These are phyloP conservation scores for Pythium dissotocum DNA, from an alignment of 352 stramenopile species.

Conservation along the genomic window DNA sequence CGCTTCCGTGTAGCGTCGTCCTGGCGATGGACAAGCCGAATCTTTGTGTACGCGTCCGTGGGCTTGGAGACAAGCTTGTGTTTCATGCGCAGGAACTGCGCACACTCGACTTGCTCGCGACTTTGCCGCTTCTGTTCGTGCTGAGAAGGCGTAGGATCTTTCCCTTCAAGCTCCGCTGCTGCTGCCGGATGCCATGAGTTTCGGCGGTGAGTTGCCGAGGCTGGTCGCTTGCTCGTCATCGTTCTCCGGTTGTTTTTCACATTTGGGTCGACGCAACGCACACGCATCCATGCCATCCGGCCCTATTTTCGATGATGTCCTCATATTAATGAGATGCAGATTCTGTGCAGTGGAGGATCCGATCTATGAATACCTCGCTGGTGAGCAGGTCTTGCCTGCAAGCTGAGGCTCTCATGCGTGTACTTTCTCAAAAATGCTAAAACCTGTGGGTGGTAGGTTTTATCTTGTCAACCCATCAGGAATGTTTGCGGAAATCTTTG, in stretches of 20 bases:
- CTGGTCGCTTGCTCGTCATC: constrained; percentile 1
- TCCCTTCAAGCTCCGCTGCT: background rate
- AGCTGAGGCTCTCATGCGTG: background rate
- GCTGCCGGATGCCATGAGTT: background rate
- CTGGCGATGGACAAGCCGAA: constrained; percentile 46
- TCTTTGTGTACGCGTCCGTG: constrained; percentile 45
- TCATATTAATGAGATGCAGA: too few species aligned
- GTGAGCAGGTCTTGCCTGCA: too few species aligned
- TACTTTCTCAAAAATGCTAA: background rate
- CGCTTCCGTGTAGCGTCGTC: constrained; percentile 33
- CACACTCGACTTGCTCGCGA: constrained; percentile 29
- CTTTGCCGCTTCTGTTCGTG: background rate
- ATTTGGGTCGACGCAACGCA: background rate
- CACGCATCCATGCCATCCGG: background rate
- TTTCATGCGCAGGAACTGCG: constrained; percentile 35
- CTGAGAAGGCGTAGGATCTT: background rate
- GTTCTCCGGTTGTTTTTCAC: background rate
- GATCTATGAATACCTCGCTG: too few species aligned
- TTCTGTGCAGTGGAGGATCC: too few species aligned
- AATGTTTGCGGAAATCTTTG: background rate
- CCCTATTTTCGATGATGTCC: background rate
- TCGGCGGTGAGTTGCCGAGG: background rate
- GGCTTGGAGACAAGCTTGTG: constrained; percentile 55
- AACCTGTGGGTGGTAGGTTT: background rate
- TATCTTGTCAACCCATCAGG: background rate